Base-by-base conservation (phyloP, 176 grass and related monocot genomes). In the Rhipidocladum racemiflorum region DNA sequence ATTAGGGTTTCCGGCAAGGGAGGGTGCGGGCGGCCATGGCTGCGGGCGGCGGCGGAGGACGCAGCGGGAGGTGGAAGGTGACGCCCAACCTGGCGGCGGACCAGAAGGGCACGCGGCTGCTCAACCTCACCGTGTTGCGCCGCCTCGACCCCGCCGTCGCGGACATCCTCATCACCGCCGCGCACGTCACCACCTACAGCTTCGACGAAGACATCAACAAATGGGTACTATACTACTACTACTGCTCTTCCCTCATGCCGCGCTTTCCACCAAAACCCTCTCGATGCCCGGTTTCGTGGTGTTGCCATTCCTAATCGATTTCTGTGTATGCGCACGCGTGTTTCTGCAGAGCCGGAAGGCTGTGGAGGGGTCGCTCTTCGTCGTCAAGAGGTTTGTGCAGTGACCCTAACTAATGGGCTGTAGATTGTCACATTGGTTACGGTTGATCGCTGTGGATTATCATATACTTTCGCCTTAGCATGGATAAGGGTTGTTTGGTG, bases 71-170 rank as follows among this genome's bases (percentile, higher is more conserved):
- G 32, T 60, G 25, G 78, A 91, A 88, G 88, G 77, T 87, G 85
- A 71, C 12, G 55, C 92, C 89, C 15, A 89, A 91, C 73, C 80
- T 91, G 25, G 13, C 7, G 46, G 35, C 9, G 28, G 87, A 89
- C 66, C 68, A 70, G 68, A 75, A 92, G 82, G 86, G 24, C 76
- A 94, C 89, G 84, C 88, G 85, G 38, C 27, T 21, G 53, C 86
- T 90, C 90, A 94, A 94, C 87, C 87, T 94, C 73, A 85, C 65
- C 62, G 92, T 94, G 32, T 89, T 94, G 76, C 83, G 85, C n/a
- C 89, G 92, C 77, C 75, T 84, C 78, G 92, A 94, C 85, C 76
- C 89, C 84, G 88, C 48, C 92, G 67, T 90, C 46, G 46, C 51
- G 35, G 89, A 90, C 77, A 91, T 91, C 84, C 84, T 94, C 65